A percentile compares a stretch with the other conserved stretches of the same genome.
Conservation (phyloP, 2,329 filamentous ascomycete genomes). For the Penicillium sp. region DNA sequence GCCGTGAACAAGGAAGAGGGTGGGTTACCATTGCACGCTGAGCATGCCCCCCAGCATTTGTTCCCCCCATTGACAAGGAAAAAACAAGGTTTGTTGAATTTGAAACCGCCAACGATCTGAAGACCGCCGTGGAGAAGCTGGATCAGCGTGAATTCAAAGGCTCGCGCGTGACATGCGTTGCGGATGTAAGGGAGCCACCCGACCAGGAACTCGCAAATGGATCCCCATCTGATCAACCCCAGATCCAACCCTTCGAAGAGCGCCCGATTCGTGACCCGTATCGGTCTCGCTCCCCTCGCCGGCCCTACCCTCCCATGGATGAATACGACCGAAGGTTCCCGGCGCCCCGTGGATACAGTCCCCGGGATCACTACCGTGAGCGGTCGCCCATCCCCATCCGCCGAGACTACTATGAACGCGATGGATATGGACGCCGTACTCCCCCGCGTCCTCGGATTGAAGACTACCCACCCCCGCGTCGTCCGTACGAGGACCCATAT, state of each 20-base stretch:
- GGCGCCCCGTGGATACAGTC: slow-evolving; percentile 74
- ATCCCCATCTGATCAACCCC: slow-evolving; percentile 26
- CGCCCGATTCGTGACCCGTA: slow-evolving; percentile 63
- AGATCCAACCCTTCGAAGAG: slow-evolving; percentile 68
- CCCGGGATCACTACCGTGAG: slow-evolving; percentile 79
- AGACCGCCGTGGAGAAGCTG: slow-evolving; percentile 88
- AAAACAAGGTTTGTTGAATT: slow-evolving; percentile 88
- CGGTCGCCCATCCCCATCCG: slow-evolving; percentile 66
- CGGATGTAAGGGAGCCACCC: slow-evolving; percentile 63
- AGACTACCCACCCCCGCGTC: slow-evolving; percentile 62
- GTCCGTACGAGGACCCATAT: slow-evolving; percentile 59
- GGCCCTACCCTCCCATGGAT: slow-evolving; percentile 62
- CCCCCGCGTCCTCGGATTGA: slow-evolving; percentile 72
- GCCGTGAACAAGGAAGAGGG: slow-evolving; percentile 89
- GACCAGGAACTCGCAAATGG: neutral
- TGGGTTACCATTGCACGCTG: slow-evolving; percentile 47
- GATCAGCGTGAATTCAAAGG: slow-evolving; percentile 92
- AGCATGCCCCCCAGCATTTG: slow-evolving; percentile 4
- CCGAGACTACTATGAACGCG: slow-evolving; percentile 82
- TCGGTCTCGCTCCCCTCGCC: slow-evolving; percentile 75
- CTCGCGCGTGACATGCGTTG: slow-evolving; percentile 73
- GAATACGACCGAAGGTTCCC: slow-evolving; percentile 81
- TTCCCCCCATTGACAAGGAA: slow-evolving; percentile 23
- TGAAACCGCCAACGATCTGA: slow-evolving; percentile 83
- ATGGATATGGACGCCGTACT: slow-evolving; percentile 69